Conservation (phyloP, 371 early-diverging fungal species). For the Neoconidiobolus thromboides region DNA sequence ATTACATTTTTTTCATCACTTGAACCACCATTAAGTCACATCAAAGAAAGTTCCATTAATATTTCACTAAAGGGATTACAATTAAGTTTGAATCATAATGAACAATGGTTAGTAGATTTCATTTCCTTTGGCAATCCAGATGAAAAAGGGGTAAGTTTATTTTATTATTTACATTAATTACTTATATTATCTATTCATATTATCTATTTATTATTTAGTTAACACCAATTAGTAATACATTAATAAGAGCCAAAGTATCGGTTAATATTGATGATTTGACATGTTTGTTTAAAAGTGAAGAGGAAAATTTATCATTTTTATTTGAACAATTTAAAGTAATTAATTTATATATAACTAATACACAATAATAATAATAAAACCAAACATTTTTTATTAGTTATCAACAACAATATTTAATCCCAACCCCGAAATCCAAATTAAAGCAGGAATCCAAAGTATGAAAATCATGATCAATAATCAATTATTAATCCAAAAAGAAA, state of each 20-base stretch:
- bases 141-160: not conserved
- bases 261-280: not conserved
- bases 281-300: not conserved
- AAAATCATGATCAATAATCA: not conserved
- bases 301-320: not conserved
- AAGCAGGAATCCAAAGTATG: not conserved
- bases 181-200: constrained; percentile 11
- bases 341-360: not conserved
- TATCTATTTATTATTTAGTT: not conserved
- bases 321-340: not conserved
- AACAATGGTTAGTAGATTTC: not conserved
- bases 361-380: not conserved
- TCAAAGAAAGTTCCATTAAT: not conserved
- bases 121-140: not conserved
- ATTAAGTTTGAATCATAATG: not conserved
- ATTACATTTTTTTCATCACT: not conserved
- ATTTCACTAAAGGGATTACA: not conserved
- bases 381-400: not conserved
- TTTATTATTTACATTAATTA: not conserved
- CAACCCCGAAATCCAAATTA: not conserved
- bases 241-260: not conserved
- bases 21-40: not conserved
- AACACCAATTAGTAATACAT: not conserved
- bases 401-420: not conserved
- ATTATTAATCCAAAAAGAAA: not conserved